These are phyloP conservation scores for Scytalidium lignicola DNA, from an alignment of 2,329 filamentous ascomycete species.

Conservation along the genomic window DNA sequence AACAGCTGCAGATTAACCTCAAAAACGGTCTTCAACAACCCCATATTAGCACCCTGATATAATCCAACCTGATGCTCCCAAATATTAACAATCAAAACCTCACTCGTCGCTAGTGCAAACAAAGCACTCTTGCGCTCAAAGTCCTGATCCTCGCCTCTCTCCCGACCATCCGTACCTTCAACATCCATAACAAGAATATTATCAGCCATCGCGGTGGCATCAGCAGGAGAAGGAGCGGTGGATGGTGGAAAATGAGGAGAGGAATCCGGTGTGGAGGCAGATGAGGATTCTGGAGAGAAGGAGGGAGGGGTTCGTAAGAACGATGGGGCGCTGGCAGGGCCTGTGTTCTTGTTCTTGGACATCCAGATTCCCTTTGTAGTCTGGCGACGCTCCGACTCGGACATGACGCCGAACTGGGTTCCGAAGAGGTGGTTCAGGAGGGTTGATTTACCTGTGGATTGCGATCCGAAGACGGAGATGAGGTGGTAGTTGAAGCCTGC, in stretches of 20 bases:
- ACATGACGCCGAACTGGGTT: conserved; percentile 97
- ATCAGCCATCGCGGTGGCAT: conserved; percentile 70
- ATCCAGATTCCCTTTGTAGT: conserved; percentile 99
- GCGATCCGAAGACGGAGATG: conserved; percentile 97
- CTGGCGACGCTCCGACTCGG: conserved; percentile 86
- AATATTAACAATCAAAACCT: conserved; percentile 97
- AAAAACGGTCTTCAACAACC: conserved; percentile 95
- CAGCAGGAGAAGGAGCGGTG: conserved; percentile 13
- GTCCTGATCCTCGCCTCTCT: conserved; percentile 96
- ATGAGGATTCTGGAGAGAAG: background rate
- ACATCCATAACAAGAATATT: conserved; percentile 99
- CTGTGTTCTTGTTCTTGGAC: conserved; percentile 82
- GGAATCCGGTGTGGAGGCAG: background rate
- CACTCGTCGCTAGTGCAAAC: conserved; percentile 94
- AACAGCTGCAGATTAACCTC: conserved; percentile 98
- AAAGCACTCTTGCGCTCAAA: conserved; percentile 98
- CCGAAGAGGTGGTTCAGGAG: conserved; percentile 93
- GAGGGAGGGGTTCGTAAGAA: too few species aligned
- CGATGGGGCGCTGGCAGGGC: conserved; percentile 31
- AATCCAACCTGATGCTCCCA: conserved; percentile 99
- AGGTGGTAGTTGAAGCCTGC: conserved; percentile 99
- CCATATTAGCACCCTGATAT: conserved; percentile 99
- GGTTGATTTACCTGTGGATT: conserved; percentile 97
- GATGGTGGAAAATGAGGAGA: background rate
- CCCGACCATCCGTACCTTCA: conserved; percentile 92